Conservation (phyloP, 2,329 filamentous ascomycete genomes). For the Uncinocarpus reesii region DNA sequence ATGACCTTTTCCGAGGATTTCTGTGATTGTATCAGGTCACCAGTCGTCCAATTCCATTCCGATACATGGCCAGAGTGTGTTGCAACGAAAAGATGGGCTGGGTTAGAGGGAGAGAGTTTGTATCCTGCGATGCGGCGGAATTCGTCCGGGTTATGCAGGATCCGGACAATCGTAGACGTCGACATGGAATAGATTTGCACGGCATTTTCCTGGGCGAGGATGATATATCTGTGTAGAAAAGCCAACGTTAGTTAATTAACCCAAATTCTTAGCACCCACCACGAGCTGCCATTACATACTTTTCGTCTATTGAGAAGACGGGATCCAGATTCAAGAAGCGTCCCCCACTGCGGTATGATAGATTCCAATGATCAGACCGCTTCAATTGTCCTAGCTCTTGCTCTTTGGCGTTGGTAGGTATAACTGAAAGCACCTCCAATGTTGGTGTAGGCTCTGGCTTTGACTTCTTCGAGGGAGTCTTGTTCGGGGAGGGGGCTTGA, state of each 20-base stretch:
- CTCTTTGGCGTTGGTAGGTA: not conserved
- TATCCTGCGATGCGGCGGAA: constrained; percentile 42
- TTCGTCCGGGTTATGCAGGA: constrained; percentile 49
- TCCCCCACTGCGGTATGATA: constrained; percentile 34
- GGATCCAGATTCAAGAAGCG: constrained; percentile 48
- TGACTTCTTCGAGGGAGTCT: not conserved
- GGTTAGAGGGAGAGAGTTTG: constrained; percentile 42
- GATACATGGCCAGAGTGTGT: constrained; percentile 43
- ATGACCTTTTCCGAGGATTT: constrained; percentile 31
- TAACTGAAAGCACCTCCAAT: not conserved
- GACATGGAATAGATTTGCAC: constrained; percentile 71
- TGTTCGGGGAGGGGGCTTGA: not conserved
- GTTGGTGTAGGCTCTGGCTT: not conserved
- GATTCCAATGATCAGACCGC: constrained; percentile 6
- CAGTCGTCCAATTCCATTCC: constrained; percentile 50
- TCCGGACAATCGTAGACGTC: constrained; percentile 69
- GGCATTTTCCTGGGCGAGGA: constrained; percentile 63
- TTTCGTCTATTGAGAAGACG: constrained; percentile 48
- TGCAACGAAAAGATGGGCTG: constrained; percentile 45
- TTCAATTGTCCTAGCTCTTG: not conserved
- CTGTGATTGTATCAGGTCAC: constrained; percentile 38
- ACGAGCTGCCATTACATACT: constrained; percentile 28
- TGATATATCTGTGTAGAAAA: constrained; percentile 50
- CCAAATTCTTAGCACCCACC: not conserved
- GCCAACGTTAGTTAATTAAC: not conserved